phyloP scores from a whole-genome alignment of 2,329 filamentous ascomycete genomes.

The Dryadomyces sulphureus region DNA sequence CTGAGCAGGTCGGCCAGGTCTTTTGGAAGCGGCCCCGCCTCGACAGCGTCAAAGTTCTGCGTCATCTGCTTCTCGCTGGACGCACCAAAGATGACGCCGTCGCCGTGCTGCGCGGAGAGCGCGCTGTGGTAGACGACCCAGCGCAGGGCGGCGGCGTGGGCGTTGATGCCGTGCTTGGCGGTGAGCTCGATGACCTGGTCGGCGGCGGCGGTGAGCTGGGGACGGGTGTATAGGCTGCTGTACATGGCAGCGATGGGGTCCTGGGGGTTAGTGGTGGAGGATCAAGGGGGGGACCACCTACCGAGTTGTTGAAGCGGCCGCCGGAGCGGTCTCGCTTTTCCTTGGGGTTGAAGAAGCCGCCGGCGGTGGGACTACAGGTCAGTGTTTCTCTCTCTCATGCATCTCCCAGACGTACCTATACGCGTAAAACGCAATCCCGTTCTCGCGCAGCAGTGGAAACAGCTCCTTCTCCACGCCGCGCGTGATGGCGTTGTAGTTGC shows the following conservation, averaged over 20 bases:
- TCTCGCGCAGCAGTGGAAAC: constrained; percentile 26
- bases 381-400: not conserved
- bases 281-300: constrained; percentile 4
- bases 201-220: constrained; percentile 15
- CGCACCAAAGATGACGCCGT: constrained; percentile 20
- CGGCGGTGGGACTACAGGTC: constrained; percentile 6
- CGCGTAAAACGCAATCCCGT: constrained; percentile 21
- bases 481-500: constrained; percentile 23
- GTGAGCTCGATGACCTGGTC: constrained; percentile 15
- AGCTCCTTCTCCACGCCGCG: constrained; percentile 23
- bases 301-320: constrained; percentile 14
- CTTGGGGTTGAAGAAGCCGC: not conserved
- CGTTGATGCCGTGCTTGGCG: constrained; percentile 19
- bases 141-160: constrained; percentile 24
- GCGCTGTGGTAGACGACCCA: constrained; percentile 24
- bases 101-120: constrained; percentile 18
- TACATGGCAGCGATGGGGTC: constrained; percentile 14
- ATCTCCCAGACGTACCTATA: constrained; percentile 13
- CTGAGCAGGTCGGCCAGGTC: constrained; percentile 14
- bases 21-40: constrained; percentile 23
- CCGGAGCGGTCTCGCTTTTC: not conserved
- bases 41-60: constrained; percentile 20
- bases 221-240: constrained; percentile 14
- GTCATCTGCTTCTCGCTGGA: constrained; percentile 20
- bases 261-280: too few species aligned